Conservation (phyloP, 345 rosid species). For the Streptanthus diversifolius region DNA sequence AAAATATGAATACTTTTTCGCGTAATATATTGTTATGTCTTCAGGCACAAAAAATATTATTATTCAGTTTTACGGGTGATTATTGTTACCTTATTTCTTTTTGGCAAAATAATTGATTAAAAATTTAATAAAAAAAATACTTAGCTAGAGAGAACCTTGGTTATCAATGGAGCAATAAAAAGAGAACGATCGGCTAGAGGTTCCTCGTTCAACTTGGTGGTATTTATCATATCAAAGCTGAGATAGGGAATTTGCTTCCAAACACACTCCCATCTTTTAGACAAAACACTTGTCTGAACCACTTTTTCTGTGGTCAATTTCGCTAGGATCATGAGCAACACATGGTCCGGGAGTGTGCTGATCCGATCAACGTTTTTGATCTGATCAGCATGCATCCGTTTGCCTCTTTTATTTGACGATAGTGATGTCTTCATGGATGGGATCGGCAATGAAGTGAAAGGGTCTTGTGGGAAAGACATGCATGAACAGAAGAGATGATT, state of each 20-base stretch:
- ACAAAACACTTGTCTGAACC: conserved; percentile 1
- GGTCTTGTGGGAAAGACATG: conserved; percentile 6
- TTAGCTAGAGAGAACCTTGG: neutral
- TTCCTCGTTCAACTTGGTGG: too few relatives aligned
- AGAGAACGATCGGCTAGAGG: neutral
- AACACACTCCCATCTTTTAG: neutral
- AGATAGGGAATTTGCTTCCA: conserved; percentile 8
- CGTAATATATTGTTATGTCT: neutral
- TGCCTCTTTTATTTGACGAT: neutral
- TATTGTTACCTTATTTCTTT: too few relatives aligned
- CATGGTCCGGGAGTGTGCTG: neutral
- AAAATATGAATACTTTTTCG: neutral
- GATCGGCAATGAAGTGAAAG: neutral
- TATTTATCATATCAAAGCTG: neutral
- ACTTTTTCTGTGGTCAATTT: neutral
- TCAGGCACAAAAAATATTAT: neutral
- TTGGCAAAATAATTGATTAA: neutral
- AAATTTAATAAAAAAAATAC: neutral
- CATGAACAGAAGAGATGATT: neutral
- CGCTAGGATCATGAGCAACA: neutral
- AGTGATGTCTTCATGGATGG: neutral
- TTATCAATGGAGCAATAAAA: neutral
- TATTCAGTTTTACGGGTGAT: neutral
- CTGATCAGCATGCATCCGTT: neutral
- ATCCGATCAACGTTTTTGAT: neutral